phyloP scores from a whole-genome alignment of 192 early-diverging fungal species.

The Rhizophagus prolifer region DNA sequence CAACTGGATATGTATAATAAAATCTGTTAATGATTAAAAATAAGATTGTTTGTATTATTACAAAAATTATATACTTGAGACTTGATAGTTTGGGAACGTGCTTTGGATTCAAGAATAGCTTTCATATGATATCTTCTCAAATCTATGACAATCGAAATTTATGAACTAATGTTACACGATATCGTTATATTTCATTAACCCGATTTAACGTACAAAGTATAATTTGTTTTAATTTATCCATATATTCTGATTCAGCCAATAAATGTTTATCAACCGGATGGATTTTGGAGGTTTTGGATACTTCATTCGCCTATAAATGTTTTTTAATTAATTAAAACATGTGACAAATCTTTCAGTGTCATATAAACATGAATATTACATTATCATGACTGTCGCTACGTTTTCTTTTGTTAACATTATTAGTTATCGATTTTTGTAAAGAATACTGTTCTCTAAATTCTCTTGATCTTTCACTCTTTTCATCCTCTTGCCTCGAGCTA shows the following conservation, averaged over 20 bases:
- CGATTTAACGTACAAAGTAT: neutral
- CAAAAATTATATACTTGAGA: neutral
- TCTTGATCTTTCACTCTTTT: neutral
- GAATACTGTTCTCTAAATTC: neutral
- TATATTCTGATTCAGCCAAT: neutral
- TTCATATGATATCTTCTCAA: slow-evolving; percentile 23
- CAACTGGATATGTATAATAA: neutral
- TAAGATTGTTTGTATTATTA: neutral
- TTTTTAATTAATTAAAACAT: neutral
- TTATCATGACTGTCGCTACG: neutral
- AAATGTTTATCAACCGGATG: slow-evolving; percentile 1
- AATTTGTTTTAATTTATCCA: slow-evolving; percentile 1
- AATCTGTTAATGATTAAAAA: neutral
- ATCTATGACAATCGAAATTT: neutral
- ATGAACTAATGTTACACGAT: too few species aligned
- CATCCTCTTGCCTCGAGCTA: neutral
- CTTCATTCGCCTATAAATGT: neutral
- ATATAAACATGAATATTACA: neutral
- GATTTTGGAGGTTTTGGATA: neutral
- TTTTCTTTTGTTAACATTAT: neutral
- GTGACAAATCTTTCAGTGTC: neutral
- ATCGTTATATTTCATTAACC: neutral
- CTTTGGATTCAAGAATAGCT: slow-evolving; percentile 9
- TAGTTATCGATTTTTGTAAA: neutral
- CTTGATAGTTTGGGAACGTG: neutral